Evolutionary conservation across 1,139 yeast species (phyloP), one percentile per base, ranked within the genome.

Genomic region (Yamadazyma membranifaciens): DNA sequence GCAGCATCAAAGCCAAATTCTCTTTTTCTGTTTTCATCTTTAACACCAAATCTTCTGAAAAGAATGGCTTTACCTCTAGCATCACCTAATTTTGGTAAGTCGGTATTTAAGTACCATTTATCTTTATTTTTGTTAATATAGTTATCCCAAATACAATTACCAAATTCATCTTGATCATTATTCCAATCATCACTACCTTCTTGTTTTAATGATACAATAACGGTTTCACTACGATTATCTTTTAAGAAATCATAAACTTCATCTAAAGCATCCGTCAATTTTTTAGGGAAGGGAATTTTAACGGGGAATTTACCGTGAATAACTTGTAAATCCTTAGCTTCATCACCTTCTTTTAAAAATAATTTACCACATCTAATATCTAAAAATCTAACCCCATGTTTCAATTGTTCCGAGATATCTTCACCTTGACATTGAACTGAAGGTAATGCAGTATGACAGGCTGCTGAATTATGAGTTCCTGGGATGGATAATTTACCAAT

Each of bases 391-490:
- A 86, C 83, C 6, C 94, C 95, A 50, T 85, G 70, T 39, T 75
- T 64, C 63, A 86, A 73, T 62, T 86, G 95, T 2, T 75, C 76
- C 1, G 74, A 63, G 37, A 86, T 69, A 1, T 78, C 61, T 9
- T 69, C 78, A 15, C 81, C 87, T 59, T 86, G 95, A 60, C 95
- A 86, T 57, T 81, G 84, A 27, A 85, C 92, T 0, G 88, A 80
- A 15, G 92, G 92, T 39, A 84, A 68, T 1, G 92, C 84, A n/a
- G 77, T 65, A 59, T 83, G 82, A 53, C 78, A 78, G 9, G 94
- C 92, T 10, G 86, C 88, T 26, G 87, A 73, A 56, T 85, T 85
- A 65, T 86, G 95, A 13, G 94, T 84, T 12, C 94, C 95, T 5
- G 94, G 89, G 43, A 85, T 69, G 0, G 91, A 70, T 43, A 86